Evolutionary conservation across 2,329 filamentous ascomycete species (phyloP).

Genomic region (Chaetomiaceae sp.): DNA sequence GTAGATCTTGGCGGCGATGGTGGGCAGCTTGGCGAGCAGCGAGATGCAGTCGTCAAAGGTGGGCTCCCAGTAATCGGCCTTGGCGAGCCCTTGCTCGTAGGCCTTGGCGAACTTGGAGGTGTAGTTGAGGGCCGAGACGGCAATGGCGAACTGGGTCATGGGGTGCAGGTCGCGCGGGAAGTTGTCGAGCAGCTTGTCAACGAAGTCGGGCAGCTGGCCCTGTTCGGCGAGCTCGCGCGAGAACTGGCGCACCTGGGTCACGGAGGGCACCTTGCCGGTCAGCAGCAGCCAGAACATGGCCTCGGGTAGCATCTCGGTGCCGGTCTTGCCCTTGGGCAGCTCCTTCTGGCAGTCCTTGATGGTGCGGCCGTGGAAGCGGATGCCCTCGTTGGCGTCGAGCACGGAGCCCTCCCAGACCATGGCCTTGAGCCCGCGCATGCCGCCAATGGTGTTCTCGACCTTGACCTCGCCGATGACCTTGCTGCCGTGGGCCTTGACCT

Average conservation of each 20-base stretch:
- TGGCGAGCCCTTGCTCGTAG: constrained; percentile 85
- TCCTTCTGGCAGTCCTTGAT: constrained; percentile 97
- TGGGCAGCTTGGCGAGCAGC: constrained; percentile 90
- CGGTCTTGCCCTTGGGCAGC: constrained; percentile 84
- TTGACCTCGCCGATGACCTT: constrained; percentile 89
- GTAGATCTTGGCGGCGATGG: constrained; percentile 96
- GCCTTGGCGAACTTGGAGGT: constrained; percentile 89
- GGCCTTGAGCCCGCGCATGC: constrained; percentile 94
- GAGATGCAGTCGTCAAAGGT: constrained; percentile 94
- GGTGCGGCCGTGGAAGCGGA: constrained; percentile 94
- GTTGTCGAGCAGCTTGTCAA: constrained; percentile 79
- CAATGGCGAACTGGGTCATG: constrained; percentile 96
- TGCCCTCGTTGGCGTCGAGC: constrained; percentile 92
- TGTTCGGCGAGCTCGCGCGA: constrained; percentile 84
- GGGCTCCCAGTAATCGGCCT: constrained; percentile 98
- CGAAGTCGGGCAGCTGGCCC: constrained; percentile 72
- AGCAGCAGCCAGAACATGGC: constrained; percentile 99
- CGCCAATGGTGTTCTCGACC: constrained; percentile 87
- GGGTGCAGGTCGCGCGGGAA: constrained; percentile 90
- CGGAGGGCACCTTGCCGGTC: constrained; percentile 84
- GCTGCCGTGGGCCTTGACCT: constrained; percentile 78
- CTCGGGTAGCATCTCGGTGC: constrained; percentile 96
- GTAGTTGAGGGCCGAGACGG: constrained; percentile 92
- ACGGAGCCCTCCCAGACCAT: constrained; percentile 99
- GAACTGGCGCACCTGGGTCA: constrained; percentile 71